Evolutionary conservation across 495 filamentous ascomycete species (phyloP), one percentile per base, ranked within the genome.

Genomic region (Daldinia loculata): DNA sequence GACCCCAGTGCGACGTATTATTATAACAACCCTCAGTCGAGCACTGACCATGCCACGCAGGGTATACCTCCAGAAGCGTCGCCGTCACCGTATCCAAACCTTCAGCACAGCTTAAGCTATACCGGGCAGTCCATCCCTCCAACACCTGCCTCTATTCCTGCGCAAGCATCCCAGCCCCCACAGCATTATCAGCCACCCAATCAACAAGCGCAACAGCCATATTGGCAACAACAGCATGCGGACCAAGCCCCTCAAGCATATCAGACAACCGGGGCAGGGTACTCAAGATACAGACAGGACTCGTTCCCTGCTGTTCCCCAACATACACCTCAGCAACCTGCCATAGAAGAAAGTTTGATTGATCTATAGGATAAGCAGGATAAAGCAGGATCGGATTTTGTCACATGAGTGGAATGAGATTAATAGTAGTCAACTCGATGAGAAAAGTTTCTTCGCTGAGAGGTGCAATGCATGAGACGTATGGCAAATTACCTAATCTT

Each of bases 261-360:
- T 77, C 86, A 81, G 59, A 64, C 80, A 36, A 67, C 68, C 15
- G 75, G 82, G 0, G 63, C 81, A 6, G 79, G 84, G 8, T 84
- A 89, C 62, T 71, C 78, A 3, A 83, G 89, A 9, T 93, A 91
- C 71, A 83, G 82, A 3, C 86, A 89, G 70, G 87, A 92, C 39
- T 78, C 87, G 41, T 90, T 93, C 75, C 89, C 91, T 48, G 80
- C 83, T 0, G 91, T 85, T 57, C 88, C 88, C 32, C 83, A 83
- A 36, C 88, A 88, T 71, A 86, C 91, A 70, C 84, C 88, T 32
- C 84, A 86, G 63, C 83, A 88, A 61, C 84, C 88, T 11, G 86
- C 88, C 14, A 84, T 93, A 63, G 95, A 98, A 80, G 95, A 98
- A 80, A 94, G 91, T 74, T 81, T 98, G 78, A 98, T 98, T 80